phyloP scores from a whole-genome alignment of 2,329 filamentous ascomycete species.

The Cladosporium sp. region DNA sequence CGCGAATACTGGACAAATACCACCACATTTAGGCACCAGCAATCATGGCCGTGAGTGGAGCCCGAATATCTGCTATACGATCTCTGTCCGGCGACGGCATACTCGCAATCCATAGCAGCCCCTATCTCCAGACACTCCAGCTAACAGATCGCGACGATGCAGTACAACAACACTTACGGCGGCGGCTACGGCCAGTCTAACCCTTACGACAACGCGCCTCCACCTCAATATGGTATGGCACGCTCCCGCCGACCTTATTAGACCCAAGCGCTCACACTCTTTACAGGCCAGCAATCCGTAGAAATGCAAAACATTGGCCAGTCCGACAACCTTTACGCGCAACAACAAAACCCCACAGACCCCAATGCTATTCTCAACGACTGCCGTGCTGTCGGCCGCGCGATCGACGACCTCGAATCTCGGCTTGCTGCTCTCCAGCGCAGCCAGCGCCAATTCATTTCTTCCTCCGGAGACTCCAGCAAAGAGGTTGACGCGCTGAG shows the following conservation, averaged over 20 bases:
- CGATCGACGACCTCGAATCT: conserved; percentile 72
- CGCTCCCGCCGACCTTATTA: background rate
- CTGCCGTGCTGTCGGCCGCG: conserved; percentile 76
- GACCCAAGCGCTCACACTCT: background rate
- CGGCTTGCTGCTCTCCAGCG: conserved; percentile 72
- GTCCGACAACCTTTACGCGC: conserved; percentile 37
- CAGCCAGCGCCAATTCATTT: conserved; percentile 72
- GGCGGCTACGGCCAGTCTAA: conserved; percentile 58
- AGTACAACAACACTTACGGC: conserved; percentile 44
- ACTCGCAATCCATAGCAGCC: background rate
- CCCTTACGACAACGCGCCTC: conserved; percentile 49
- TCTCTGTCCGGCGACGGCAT: background rate
- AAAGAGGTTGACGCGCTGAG: conserved; percentile 70
- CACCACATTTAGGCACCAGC: background rate
- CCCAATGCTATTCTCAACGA: conserved; percentile 82
- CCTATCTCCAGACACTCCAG: background rate
- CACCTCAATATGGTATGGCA: conserved; percentile 35
- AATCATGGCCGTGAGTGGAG: background rate
- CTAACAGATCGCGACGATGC: conserved; percentile 23
- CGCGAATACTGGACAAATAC: background rate
- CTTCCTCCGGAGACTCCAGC: conserved; percentile 65
- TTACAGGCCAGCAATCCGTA: conserved; percentile 44
- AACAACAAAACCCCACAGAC: conserved; percentile 48
- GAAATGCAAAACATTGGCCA: conserved; percentile 70
- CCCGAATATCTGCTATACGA: background rate